Evolutionary conservation across 768 basidiomycete genomes (phyloP).

Genomic region (Phylloporus sp.): DNA sequence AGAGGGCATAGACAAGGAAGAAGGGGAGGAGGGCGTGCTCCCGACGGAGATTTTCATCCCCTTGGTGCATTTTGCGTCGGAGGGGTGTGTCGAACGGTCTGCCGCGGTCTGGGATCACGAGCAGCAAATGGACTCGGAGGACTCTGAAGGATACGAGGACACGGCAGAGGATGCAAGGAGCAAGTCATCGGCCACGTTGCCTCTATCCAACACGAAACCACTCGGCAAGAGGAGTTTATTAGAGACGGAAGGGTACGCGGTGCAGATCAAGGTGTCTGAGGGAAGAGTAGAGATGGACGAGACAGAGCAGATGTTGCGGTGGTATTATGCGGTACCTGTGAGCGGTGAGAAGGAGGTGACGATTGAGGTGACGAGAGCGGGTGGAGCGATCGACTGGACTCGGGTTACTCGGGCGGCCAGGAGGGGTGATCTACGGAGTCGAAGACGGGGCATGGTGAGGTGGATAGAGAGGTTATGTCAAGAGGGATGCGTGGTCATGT

Average conservation of each 20-base stretch:
- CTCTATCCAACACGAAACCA: constrained; percentile 1
- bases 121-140: background rate
- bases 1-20: constrained; percentile 2
- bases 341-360: constrained; percentile 28
- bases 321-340: constrained; percentile 40
- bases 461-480: constrained; percentile 15
- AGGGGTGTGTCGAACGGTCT: constrained; percentile 25
- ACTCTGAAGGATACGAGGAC: background rate
- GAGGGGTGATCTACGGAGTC: background rate
- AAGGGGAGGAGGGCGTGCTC: constrained; percentile 30
- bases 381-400: constrained; percentile 36
- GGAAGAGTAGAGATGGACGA: constrained; percentile 47
- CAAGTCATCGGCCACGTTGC: constrained; percentile 16
- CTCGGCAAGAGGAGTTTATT: constrained; percentile 9
- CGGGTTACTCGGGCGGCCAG: background rate
- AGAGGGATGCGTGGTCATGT: constrained; percentile 25
- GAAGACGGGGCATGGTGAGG: background rate
- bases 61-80: constrained; percentile 77
- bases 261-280: constrained; percentile 40
- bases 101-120: background rate
- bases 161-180: background rate
- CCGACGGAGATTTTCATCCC: constrained; percentile 93
- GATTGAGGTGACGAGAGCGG: constrained; percentile 39
- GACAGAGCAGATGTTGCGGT: constrained; percentile 46
- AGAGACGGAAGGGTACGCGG: constrained; percentile 30